Base-by-base conservation (phyloP, 768 basidiomycete species). In the Boletus reticuloceps region DNA sequence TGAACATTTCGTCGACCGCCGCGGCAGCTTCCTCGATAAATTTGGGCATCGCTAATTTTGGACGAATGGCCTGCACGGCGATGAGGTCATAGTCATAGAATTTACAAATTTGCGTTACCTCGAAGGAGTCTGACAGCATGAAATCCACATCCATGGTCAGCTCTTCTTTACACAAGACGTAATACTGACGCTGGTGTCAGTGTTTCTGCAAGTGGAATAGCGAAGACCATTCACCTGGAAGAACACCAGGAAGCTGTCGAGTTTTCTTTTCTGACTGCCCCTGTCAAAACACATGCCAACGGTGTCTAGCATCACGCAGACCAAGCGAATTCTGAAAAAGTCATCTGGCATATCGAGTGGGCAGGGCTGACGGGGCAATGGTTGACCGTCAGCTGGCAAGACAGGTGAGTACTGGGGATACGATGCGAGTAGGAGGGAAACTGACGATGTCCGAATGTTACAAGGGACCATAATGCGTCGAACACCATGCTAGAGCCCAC, bases 111-210 rank as follows among this genome's bases (percentile, higher is more conserved):
- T 17, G 5, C 55, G 74, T 61, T 59, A 93, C 93, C 75, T 98
- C 95, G 10, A 99, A 72, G 1, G 96, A 97, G 70, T 99, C 97
- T 1, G 85, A 84, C 8, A 97, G 71, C 93, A 98, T 96, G 72
- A 98, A 99, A 50, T 97, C 95, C 12, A 97, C 89, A 58, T 99
- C 97, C 94, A 98, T 95, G 0, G 97, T 88, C n/a, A 95, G 70
- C 22, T 84, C 77, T 43, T 86, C 81, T 73, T 99, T 99, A 76
- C 90, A 91, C n/a, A 87, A 78, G 16, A 90, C 78, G 69, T 98
- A 99, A 55, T 94, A 87, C 83, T 87, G 56, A 47, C 20, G 37
- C 37, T 29, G 40, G 34, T 14, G 48, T 62, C n/a, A 57, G 49
- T 47, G 29, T 47, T 40, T 44, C 10, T 50, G 49, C 13, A 47